Percentiles rank a stretch among this genome's conserved stretches.
These are phyloP conservation scores for Camelina sativa DNA, from an alignment of 345 rosid species.

Conservation along the genomic window DNA sequence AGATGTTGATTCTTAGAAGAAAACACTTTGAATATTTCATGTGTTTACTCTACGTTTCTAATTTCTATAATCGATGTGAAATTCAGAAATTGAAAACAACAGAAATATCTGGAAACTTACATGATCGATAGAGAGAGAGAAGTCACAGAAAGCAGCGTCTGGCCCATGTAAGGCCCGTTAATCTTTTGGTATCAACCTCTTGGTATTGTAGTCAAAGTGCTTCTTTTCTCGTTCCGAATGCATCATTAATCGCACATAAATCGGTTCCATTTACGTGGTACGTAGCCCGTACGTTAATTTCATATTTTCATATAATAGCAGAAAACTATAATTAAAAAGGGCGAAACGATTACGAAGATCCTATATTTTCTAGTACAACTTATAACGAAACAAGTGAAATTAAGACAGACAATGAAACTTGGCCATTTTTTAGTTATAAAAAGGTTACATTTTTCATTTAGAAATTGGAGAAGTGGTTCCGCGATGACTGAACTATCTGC, in stretches of 20 bases:
- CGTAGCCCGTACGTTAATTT: conserved; percentile 10
- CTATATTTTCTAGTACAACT: conserved; percentile 50
- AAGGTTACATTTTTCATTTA: conserved; percentile 30
- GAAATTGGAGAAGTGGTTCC: conserved; percentile 75
- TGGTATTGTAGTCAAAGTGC: too few relatives aligned
- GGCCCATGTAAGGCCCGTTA: conserved; percentile 15
- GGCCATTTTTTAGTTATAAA: conserved; percentile 23
- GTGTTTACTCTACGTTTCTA: too few relatives aligned
- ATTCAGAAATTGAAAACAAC: too few relatives aligned
- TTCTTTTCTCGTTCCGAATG: not conserved
- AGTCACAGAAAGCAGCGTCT: not conserved
- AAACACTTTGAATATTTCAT: too few relatives aligned
- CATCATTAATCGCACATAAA: conserved; percentile 27
- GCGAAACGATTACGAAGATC: conserved; percentile 8
- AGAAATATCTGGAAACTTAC: not conserved
- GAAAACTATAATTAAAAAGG: not conserved
- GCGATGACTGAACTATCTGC: conserved; percentile 77
- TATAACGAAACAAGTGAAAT: conserved; percentile 11
- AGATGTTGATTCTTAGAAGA: not conserved
- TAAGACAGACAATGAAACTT: conserved; percentile 20
- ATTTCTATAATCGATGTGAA: too few relatives aligned
- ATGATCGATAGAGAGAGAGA: not conserved
- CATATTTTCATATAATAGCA: conserved; percentile 27
- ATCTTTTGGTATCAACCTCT: too few relatives aligned
- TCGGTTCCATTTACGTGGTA: conserved; percentile 48